Evolutionary conservation across 495 filamentous ascomycete genomes (phyloP), one percentile per base, ranked within the genome.

Genomic region (Aspergillus sclerotiicarbonarius): DNA sequence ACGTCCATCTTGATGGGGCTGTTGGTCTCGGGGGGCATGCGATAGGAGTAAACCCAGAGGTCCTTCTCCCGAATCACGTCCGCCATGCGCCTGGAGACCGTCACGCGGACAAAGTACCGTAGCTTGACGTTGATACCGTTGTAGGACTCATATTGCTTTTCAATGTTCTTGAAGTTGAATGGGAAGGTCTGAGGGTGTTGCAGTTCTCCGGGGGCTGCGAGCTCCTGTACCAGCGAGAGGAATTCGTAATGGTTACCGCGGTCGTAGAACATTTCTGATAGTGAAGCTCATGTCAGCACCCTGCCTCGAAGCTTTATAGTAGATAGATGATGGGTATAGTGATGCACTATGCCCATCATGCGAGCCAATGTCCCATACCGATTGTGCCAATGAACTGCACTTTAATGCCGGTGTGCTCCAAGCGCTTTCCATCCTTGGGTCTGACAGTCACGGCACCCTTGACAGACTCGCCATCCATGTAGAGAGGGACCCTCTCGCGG

Each of bases 1-100:
- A 99, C 94, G 69, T 99, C 94, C 94, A 99, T 99, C 84, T 99
- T 99, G 82, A 99, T 99, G 52, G 87, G 89, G 76, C 85, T 91
- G 80, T 98, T 98, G 71, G 90, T 95, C 84, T 98, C 95, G 45
- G 95, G 95, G 12, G 94, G 93, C 80, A 98, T 92, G 68, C 92
- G 89, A 79, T 99, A 99, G 54, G 88, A 92, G 81, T 99, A 99
- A 30, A 99, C 94, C 94, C 94, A 99, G 61, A 99, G 87, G 76
- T 99, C 95, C 82, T 99, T 99, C 81, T 99, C 94, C 62, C 95
- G 90, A 63, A 97, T 88, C 46, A 98, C 94, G 72, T 98, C 95
- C 62, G 90, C 89, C 92, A 99, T 98, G 65, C 94, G 86, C 60
- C 94, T 84, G 19, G 92, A 94, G 37, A 98, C 95, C 8, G 95